Evolutionary conservation across 176 grass and related monocot species (phyloP).

Genomic region (Elaeis guineensis): DNA sequence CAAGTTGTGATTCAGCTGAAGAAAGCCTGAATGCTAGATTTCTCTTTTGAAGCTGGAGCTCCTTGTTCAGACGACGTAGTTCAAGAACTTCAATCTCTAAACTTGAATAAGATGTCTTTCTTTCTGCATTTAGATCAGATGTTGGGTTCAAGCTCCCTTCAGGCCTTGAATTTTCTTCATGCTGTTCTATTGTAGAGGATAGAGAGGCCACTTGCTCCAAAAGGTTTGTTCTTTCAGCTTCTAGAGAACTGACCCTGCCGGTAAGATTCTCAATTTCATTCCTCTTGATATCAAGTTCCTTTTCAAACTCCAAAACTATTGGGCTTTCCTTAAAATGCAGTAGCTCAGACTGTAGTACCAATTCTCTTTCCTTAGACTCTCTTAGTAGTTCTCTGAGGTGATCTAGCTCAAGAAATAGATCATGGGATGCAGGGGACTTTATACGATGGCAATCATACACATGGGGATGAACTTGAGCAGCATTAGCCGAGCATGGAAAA

Average conservation of each 20-base stretch:
- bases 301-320: constrained; percentile 70
- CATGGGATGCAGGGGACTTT: constrained; percentile 73
- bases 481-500: constrained; percentile 70
- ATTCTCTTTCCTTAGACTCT: constrained; percentile 88
- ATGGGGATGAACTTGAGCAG: constrained; percentile 87
- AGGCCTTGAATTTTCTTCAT: constrained; percentile 38
- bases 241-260: constrained; percentile 37
- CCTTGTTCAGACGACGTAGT: constrained; percentile 80
- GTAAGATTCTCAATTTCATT: constrained; percentile 57
- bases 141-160: constrained; percentile 25
- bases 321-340: constrained; percentile 65
- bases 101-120: constrained; percentile 40
- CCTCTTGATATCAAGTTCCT: constrained; percentile 60
- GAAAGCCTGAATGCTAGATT: constrained; percentile 78
- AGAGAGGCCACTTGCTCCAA: constrained; percentile 60
- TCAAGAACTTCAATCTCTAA: constrained; percentile 85
- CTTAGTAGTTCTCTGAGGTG: constrained; percentile 72
- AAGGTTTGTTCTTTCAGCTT: constrained; percentile 63
- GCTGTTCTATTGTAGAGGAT: constrained; percentile 43
- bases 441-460: constrained; percentile 61
- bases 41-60: constrained; percentile 92
- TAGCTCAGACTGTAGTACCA: constrained; percentile 56
- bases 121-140: constrained; percentile 17
- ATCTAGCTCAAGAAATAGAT: constrained; percentile 91
- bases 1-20: constrained; percentile 87